Percentiles rank a stretch among this genome's conserved stretches.
Evolutionary conservation across 2,329 filamentous ascomycete genomes (phyloP).

Genomic region (Shiraia bambusicola): DNA sequence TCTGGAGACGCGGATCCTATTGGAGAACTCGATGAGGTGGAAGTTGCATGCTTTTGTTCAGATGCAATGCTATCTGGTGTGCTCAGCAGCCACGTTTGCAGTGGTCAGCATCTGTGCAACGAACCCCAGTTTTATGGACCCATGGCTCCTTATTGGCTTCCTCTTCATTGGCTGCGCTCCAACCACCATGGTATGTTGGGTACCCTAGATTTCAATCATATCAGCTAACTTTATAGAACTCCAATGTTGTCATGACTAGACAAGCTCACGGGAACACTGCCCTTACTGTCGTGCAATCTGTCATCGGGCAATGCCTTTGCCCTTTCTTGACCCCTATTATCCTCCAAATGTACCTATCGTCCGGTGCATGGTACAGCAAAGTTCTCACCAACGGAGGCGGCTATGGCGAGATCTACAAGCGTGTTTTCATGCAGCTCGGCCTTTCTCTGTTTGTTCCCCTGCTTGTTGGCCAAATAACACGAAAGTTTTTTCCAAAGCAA

Average conservation of each 20-base stretch:
- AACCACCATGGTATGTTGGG: slow-evolving; percentile 58
- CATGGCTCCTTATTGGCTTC: slow-evolving; percentile 67
- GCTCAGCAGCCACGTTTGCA: slow-evolving; percentile 63
- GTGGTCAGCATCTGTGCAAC: slow-evolving; percentile 56
- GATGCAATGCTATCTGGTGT: slow-evolving; percentile 65
- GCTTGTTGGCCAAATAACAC: slow-evolving; percentile 61
- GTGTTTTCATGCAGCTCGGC: slow-evolving; percentile 68
- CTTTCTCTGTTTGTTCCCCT: slow-evolving; percentile 68
- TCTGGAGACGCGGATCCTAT: slow-evolving; percentile 62
- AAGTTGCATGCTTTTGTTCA: slow-evolving; percentile 68
- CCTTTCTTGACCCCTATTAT: slow-evolving; percentile 67
- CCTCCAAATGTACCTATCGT: slow-evolving; percentile 62
- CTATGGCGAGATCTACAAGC: slow-evolving; percentile 63
- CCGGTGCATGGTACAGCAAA: slow-evolving; percentile 56
- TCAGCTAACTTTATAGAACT: slow-evolving; percentile 44
- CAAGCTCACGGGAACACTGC: slow-evolving; percentile 63
- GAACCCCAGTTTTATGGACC: slow-evolving; percentile 57
- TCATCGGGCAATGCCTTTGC: slow-evolving; percentile 69
- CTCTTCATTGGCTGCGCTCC: slow-evolving; percentile 68
- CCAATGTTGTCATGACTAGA: slow-evolving; percentile 73
- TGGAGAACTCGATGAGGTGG: slow-evolving; percentile 65
- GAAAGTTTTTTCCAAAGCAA: slow-evolving; percentile 56
- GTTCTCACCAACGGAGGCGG: slow-evolving; percentile 56
- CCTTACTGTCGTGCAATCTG: slow-evolving; percentile 60
- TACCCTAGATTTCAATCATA: too few species aligned